Base-by-base conservation (phyloP, 2,329 filamentous ascomycete genomes). In the Scytalidium lignicola region DNA sequence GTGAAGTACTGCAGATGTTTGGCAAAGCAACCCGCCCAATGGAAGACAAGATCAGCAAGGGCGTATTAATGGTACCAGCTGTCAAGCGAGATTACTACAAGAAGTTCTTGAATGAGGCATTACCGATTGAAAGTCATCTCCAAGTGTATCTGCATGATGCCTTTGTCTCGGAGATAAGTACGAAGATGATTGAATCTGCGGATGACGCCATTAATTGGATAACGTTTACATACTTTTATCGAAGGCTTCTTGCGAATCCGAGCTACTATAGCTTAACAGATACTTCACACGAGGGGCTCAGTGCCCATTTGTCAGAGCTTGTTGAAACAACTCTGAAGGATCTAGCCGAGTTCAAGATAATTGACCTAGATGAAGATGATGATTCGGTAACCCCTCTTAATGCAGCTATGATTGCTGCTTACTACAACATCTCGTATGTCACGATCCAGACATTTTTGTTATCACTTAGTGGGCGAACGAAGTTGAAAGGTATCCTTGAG, bases 361-460 rank as follows among this genome's bases (percentile, higher is more conserved):
- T 99, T 58, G 91, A 97, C 60, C 80, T 96, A 44, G 92, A 97
- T 56, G 91, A 96, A 63, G 90, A 95, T 44, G 92, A 97, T 64
- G 92, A 95, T 60, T 85, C 84, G 1, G 85, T 97, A 41, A 80
- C 87, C 17, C 91, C 93, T 13, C 81, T 96, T 61, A 97, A 99
- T 67, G 88, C 92, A 2, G 93, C 93, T 58, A 96, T 96, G 88
- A 97, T 99, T 63, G 90, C 89, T 9, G 90, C 93, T 1, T 97
- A 99, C 76, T 99, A 99, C 78, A 97, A 96, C 70, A 96, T 99
- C 63, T 96, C 92, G 5, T 97, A 96, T 72, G 88, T 96, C 67
- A 99, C 93, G 2, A 99, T 99, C 91, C 92, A 99, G 71, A 99
- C 93, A 0, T 92, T 99, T 76, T 75, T 99, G 46, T 76, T 99